These are phyloP conservation scores for Russula sp. DNA, from an alignment of 768 basidiomycete genomes.

Conservation along the genomic window DNA sequence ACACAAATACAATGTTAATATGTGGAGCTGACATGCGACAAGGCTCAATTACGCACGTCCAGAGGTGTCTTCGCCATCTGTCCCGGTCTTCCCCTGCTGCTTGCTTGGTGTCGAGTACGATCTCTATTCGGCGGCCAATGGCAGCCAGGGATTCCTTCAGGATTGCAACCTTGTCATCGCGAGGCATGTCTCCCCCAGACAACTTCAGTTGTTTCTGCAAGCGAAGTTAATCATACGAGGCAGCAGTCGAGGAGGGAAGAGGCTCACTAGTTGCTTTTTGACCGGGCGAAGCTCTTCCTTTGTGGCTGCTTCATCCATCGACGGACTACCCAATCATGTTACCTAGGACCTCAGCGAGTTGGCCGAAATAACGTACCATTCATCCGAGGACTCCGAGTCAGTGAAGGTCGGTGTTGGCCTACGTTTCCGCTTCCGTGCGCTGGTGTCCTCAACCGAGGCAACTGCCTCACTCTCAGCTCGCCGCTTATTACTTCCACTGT, in stretches of 20 bases:
- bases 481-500: conserved; percentile 55
- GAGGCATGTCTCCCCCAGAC: conserved; percentile 85
- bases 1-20: conserved; percentile 10
- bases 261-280: conserved; percentile 84
- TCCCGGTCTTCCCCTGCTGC: conserved; percentile 75
- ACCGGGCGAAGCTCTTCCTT: conserved; percentile 96
- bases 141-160: conserved; percentile 92
- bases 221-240: conserved; percentile 4
- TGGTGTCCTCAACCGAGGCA: conserved; percentile 67
- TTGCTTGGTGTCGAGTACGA: conserved; percentile 67
- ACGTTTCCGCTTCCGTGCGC: conserved; percentile 73
- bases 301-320: conserved; percentile 89
- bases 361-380: conserved; percentile 53
- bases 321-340: conserved; percentile 48
- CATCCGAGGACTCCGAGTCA: conserved; percentile 87
- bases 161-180: conserved; percentile 94
- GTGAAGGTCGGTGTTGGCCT: conserved; percentile 96
- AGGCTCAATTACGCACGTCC: conserved; percentile 64
- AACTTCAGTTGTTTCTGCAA: conserved; percentile 88
- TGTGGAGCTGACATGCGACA: background rate
- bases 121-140: conserved; percentile 88
- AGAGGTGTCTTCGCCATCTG: conserved; percentile 90
- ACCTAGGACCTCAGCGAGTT: conserved; percentile 15
- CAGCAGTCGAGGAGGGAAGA: conserved; percentile 9
- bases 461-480: conserved; percentile 83